These are phyloP conservation scores for Lecanoromycetidae sp. DNA, from an alignment of 2,329 filamentous ascomycete species.

Conservation along the genomic window DNA sequence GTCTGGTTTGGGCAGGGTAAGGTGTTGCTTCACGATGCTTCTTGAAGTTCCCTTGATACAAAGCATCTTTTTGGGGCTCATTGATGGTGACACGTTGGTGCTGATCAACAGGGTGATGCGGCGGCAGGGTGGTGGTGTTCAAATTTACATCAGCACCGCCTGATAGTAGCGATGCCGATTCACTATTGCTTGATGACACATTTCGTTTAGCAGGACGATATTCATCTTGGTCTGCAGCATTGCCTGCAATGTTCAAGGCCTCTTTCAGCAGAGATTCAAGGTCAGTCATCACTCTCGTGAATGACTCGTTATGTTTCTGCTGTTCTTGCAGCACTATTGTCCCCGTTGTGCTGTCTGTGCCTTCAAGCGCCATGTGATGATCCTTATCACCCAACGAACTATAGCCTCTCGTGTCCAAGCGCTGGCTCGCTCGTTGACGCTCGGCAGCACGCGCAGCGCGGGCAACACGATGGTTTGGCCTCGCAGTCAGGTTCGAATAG, in stretches of 20 bases:
- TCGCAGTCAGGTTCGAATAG: constrained; percentile 13
- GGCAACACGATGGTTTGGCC: constrained; percentile 4
- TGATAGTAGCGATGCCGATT: constrained; percentile 7
- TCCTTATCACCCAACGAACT: not conserved
- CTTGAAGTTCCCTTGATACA: constrained; percentile 1
- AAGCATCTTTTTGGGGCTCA: not conserved
- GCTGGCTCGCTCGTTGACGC: not conserved
- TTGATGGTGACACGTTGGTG: constrained; percentile 1
- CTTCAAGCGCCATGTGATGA: not conserved
- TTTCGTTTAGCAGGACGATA: not conserved
- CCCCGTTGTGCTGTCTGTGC: constrained; percentile 25
- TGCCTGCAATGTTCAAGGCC: constrained; percentile 27
- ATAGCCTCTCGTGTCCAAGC: not conserved
- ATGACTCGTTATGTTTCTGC: constrained; percentile 18
- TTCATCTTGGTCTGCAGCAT: constrained; percentile 18
- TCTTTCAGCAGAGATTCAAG: constrained; percentile 19
- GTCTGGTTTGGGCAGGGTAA: constrained; percentile 3
- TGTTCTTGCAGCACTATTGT: constrained; percentile 24
- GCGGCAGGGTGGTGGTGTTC: constrained; percentile 7
- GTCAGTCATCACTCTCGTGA: constrained; percentile 20
- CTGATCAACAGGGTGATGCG: not conserved
- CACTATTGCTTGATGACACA: not conserved
- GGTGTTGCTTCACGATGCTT: constrained; percentile 9
- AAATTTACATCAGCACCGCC: constrained; percentile 10
- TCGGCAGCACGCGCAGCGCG: not conserved